Percentiles rank a stretch among this genome's conserved stretches.
phyloP scores from a whole-genome alignment of 1,284 basidiomycete species.

The Naganishia liquefaciens region DNA sequence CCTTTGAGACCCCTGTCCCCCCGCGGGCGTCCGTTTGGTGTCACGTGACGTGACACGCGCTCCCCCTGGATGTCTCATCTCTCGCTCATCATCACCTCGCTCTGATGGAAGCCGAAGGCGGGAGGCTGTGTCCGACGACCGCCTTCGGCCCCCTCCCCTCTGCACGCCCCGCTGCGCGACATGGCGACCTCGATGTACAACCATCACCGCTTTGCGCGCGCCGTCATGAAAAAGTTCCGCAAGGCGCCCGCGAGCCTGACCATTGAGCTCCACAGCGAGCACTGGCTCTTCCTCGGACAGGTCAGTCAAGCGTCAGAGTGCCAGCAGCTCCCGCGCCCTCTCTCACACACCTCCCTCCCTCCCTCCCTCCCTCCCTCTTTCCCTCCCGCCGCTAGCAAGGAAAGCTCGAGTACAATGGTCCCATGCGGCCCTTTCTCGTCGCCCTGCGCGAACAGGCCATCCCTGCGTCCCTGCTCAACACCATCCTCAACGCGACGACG shows the following conservation, averaged over 20 bases:
- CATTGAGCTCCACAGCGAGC: conserved; percentile 49
- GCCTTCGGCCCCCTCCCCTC: not conserved
- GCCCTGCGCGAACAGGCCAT: conserved; percentile 54
- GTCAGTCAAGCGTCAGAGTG: conserved; percentile 38
- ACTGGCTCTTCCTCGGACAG: conserved; percentile 53
- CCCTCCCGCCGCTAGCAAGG: conserved; percentile 37
- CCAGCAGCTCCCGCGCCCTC: not conserved
- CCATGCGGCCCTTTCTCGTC: conserved; percentile 54
- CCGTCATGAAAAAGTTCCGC: conserved; percentile 53
- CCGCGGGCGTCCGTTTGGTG: too few species aligned
- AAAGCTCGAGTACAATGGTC: conserved; percentile 52
- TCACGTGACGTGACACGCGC: too few species aligned
- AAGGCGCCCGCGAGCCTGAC: conserved; percentile 53
- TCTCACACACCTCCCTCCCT: not conserved
- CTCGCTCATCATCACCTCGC: too few species aligned
- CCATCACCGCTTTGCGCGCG: conserved; percentile 52
- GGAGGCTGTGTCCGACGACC: too few species aligned
- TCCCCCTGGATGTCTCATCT: too few species aligned
- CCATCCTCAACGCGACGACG: conserved; percentile 48
- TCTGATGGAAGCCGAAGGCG: too few species aligned
- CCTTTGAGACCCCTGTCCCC: too few species aligned
- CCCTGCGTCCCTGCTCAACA: conserved; percentile 50
- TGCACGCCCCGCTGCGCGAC: conserved; percentile 7
- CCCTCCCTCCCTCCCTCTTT: too few species aligned
- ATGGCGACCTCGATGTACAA: conserved; percentile 56